phyloP scores from a whole-genome alignment of 768 basidiomycete genomes.

The Agaricus sinodeliciosus region DNA sequence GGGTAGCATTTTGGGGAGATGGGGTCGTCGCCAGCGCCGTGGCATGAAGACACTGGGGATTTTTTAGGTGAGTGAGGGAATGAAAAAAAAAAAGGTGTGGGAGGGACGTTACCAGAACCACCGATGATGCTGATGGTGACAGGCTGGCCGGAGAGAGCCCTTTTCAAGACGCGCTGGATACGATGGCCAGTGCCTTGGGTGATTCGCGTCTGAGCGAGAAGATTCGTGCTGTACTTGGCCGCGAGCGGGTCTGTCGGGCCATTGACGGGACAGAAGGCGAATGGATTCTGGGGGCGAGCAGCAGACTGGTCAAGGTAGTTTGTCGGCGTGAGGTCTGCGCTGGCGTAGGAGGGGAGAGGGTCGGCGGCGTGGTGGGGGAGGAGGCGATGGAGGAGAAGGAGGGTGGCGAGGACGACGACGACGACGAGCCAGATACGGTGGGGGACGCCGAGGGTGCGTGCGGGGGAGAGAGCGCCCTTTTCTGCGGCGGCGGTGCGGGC shows the following conservation, averaged over 20 bases:
- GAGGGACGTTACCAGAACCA: constrained; percentile 60
- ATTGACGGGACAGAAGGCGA: constrained; percentile 86
- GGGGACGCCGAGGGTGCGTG: constrained; percentile 55
- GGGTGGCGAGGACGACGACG: constrained; percentile 43
- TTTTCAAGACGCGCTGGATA: constrained; percentile 75
- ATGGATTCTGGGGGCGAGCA: constrained; percentile 60
- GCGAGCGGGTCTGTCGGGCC: constrained; percentile 79
- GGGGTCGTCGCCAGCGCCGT: constrained; percentile 90
- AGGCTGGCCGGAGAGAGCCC: constrained; percentile 78
- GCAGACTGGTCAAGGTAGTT: constrained; percentile 75
- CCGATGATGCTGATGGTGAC: constrained; percentile 88
- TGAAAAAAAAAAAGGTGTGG: constrained; percentile 4
- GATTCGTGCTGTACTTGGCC: constrained; percentile 67
- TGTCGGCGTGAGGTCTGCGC: constrained; percentile 53
- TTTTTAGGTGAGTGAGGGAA: constrained; percentile 7
- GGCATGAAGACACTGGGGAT: constrained; percentile 77
- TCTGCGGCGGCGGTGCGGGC: constrained; percentile 40
- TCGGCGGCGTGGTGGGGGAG: constrained; percentile 37
- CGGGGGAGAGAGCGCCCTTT: constrained; percentile 45
- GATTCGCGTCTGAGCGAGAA: constrained; percentile 66
- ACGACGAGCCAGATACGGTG: constrained; percentile 67
- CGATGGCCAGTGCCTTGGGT: constrained; percentile 79
- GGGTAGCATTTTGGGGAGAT: constrained; percentile 84
- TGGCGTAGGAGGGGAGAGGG: constrained; percentile 26
- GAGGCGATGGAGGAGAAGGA: constrained; percentile 37